Base-by-base conservation (phyloP, 2,329 filamentous ascomycete genomes). In the Hymenoscyphus fructigenus region DNA sequence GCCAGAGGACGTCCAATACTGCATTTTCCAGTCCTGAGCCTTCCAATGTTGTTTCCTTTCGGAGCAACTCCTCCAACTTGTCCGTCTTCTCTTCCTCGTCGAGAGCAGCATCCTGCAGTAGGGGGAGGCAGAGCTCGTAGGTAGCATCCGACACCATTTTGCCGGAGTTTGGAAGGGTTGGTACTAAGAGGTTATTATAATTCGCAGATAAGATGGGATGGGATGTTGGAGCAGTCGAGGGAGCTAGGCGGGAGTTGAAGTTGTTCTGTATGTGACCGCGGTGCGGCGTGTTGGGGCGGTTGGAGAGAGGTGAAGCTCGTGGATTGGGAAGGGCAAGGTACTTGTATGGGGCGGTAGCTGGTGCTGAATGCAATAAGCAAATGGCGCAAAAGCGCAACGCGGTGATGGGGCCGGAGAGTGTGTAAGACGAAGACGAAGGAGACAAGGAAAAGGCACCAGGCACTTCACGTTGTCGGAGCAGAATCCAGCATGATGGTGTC, bases 31-130 rank as follows among this genome's bases (percentile, higher is more conserved):
- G 85, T 26, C 89, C 85, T 69, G 88, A 82, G 65, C 93, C 94
- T 20, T 85, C 85, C 70, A 98, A 82, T 34, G 83, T 85, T 7
- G 92, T 93, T 79, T 93, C 88, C 71, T 88, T 89, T 78, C 88
- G 89, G 73, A 98, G 83, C 61, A 97, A 83, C 70, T 93, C 91
- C 80, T 97, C 93, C 61, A 97, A 83, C 79, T 87, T 91, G 79
- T 98, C 94, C 59, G 91, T 94, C 83, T 95, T 96, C 75, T 97
- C 94, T 79, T 99, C 95, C 69, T 98, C 95, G 73, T 96, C 92
- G 67, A 97, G 83, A 63, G 84, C 83, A 65, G 87, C 81, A 79
- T 97, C 90, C 80, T 95, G 89, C 69, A 99, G 85, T 75, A 97
- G 86, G 61, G 92, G 91, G 76, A 96, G 87, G 78, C 93, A 97